These are phyloP conservation scores for Trametes pubescens DNA, from an alignment of 1,284 basidiomycete genomes.

Conservation along the genomic window DNA sequence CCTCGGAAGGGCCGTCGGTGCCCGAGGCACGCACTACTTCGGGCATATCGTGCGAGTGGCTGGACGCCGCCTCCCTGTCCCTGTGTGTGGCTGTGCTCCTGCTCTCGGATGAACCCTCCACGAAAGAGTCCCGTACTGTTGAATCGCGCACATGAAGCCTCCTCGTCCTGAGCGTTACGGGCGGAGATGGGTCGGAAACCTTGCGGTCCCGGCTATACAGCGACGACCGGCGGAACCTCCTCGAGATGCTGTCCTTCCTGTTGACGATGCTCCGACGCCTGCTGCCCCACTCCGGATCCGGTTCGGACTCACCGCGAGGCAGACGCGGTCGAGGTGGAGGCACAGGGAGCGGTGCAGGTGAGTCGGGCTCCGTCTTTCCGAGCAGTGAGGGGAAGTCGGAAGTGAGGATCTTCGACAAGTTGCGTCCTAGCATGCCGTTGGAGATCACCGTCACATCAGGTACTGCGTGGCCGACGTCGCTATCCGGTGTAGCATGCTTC, in stretches of 20 bases:
- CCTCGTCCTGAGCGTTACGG: constrained; percentile 2
- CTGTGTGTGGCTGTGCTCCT: not conserved
- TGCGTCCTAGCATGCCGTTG: constrained; percentile 31
- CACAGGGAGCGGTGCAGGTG: constrained; percentile 23
- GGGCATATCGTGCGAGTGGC: constrained; percentile 13
- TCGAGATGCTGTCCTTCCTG: constrained; percentile 29
- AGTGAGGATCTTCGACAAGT: constrained; percentile 33
- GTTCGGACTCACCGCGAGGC: constrained; percentile 22
- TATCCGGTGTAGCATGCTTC: constrained; percentile 25
- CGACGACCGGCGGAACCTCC: constrained; percentile 26
- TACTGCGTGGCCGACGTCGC: constrained; percentile 13
- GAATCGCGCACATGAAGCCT: constrained; percentile 22
- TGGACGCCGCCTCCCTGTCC: constrained; percentile 4
- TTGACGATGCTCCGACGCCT: constrained; percentile 25
- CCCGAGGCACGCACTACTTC: constrained; percentile 26
- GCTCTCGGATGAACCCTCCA: constrained; percentile 5
- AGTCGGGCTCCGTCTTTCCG: constrained; percentile 28
- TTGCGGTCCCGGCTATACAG: constrained; percentile 27
- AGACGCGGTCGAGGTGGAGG: constrained; percentile 23
- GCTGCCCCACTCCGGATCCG: constrained; percentile 24
- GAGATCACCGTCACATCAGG: constrained; percentile 19
- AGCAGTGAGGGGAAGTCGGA: constrained; percentile 40
- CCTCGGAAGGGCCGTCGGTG: constrained; percentile 10
- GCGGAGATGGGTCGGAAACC: constrained; percentile 31
- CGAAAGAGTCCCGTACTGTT: not conserved